phyloP scores from a whole-genome alignment of 140 eudicot species.

The Ambrosia hybrid region DNA sequence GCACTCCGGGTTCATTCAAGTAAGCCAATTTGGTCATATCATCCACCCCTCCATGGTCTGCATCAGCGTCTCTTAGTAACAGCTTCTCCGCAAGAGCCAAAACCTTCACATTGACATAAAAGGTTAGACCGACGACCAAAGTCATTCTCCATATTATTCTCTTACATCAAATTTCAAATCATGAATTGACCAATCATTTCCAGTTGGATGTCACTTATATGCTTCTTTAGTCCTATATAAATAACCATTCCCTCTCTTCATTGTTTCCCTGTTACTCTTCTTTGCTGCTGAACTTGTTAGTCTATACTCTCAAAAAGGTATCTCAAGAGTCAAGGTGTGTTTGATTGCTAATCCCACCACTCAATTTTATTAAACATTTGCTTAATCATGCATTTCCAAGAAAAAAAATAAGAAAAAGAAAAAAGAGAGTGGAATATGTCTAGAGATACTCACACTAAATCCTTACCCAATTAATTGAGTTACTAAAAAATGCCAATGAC shows the following conservation, averaged over 20 bases:
- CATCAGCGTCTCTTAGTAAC: slow-evolving; percentile 81
- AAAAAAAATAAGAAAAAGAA: too few relatives aligned
- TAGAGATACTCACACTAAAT: slow-evolving; percentile 16
- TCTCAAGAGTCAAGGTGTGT: too few relatives aligned
- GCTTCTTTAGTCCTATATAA: slow-evolving; percentile 7
- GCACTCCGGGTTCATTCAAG: slow-evolving; percentile 97
- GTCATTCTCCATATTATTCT: slow-evolving; percentile 11
- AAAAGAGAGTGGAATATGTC: slow-evolving; percentile 10
- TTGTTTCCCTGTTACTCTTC: neutral
- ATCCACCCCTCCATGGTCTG: slow-evolving; percentile 97
- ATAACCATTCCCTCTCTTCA: neutral
- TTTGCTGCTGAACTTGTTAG: neutral
- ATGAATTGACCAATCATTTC: slow-evolving; percentile 2
- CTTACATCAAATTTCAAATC: neutral
- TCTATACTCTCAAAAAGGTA: neutral
- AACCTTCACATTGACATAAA: slow-evolving; percentile 46
- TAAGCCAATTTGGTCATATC: slow-evolving; percentile 98
- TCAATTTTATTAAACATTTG: neutral
- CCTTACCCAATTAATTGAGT: slow-evolving; percentile 7
- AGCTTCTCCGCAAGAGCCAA: slow-evolving; percentile 60
- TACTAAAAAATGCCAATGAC: slow-evolving; percentile 7
- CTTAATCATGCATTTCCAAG: slow-evolving; percentile 8
- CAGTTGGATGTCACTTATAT: slow-evolving; percentile 16
- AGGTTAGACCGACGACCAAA: slow-evolving; percentile 7
- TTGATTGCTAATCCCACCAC: neutral